Base-by-base conservation (phyloP, 2,329 filamentous ascomycete species). In the Clonostachys sp. region DNA sequence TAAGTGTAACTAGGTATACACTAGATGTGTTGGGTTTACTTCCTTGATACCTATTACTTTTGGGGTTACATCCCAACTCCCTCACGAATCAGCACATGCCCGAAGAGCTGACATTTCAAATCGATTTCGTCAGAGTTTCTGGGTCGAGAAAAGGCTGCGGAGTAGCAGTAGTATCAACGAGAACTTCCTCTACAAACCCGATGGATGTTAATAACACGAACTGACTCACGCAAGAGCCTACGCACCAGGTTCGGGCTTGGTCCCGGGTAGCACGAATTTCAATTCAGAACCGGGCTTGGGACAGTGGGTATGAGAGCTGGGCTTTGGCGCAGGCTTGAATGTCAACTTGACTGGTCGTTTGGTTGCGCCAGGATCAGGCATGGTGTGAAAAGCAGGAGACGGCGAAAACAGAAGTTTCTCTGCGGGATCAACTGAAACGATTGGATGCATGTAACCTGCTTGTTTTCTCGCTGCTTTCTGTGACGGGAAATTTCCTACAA, bases 61-160 rank as follows among this genome's bases (percentile, higher is more conserved):
- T 30, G 9, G 24, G 24, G 24, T 30, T 30, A 30, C 24, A 30
- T 30, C 24, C 24, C 24, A 30, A 30, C 24, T 30, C 24, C 24
- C 24, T 30, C 24, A 30, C 24, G 9, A 30, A 30, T 30, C 24
- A 30, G 24, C 24, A 30, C 24, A 30, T 30, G 24, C 9, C 24
- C 24, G 10, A 30, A 10, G 24, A 10, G 24, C 24, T 10, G 24
- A 30, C 24, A 30, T 30, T 30, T 30, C 24, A 30, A 30, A 8
- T 8, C 24, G 24, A 10, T 30, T 30, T 30, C 24, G 24, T 30
- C 8, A 61, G 36, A 5, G 51, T 52, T 17, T 55, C 51, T 10
- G 62, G 62, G 38, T 69, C 59, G 8, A 70, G 53, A 40, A 70
- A 68, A 5, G 66, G 66, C 47, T 68, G 65, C 9, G 61, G 49